Evolutionary conservation across 306 rosid species (phyloP), one percentile per base, ranked within the genome.

Genomic region (Abrus pulchellus): DNA sequence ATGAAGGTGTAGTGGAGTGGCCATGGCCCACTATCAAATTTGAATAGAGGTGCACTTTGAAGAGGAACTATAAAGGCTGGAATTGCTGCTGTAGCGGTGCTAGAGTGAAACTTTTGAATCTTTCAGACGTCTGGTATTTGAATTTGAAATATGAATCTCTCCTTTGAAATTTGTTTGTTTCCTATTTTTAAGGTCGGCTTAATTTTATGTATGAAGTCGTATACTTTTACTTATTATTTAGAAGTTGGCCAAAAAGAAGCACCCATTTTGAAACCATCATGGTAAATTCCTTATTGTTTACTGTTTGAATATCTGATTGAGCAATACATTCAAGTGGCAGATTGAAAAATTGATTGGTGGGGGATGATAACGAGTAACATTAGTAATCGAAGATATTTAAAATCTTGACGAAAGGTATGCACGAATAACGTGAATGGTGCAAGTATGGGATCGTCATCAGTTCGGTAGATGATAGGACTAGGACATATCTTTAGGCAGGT

Each of bases 201-300:
- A 28, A 44, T 34, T 76, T 64, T 40, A 8, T 44, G 44, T 45
- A 27, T 60, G 49, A 52, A 57, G 7, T 50, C 71, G 63, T 43
- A 57, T 44, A 20, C 20, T 20, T 20, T 20, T 36, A 38, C 44
- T 57, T 9, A 6, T 8, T 28, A 59, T 62, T 65, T 63, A 28
- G 45, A 41, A 50, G 14, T 47, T 20, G 14, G 40, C 10, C 13
- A 62, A 66, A 60, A 49, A 66, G 34, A 44, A 12, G 14, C 34
- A 3, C 28, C 72, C 56, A 61, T 80, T 53, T 60, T 59, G 50
- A 68, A 9, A 47, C 53, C 54, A 60, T 60, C 57, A 60, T 49
- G 29, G 44, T 54, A 44, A 77, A 67, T 9, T 52, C 41, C 53
- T 53, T 55, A 47, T 33, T 63, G 32, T 60, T 61, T 75, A 66